phyloP scores from a whole-genome alignment of 2,329 filamentous ascomycete species.

The Fusarium xylarioides region DNA sequence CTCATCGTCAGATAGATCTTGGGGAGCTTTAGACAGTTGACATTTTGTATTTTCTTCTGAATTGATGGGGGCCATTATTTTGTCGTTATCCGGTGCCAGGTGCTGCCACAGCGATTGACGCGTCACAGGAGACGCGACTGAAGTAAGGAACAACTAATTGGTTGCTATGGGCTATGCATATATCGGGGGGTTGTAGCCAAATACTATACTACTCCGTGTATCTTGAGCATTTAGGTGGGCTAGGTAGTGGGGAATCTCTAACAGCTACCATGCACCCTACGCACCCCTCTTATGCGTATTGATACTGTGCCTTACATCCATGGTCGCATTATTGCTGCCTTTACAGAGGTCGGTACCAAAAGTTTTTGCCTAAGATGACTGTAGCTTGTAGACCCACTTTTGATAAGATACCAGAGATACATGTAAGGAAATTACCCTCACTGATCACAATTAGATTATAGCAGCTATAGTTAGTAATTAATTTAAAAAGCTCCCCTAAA shows the following conservation, averaged over 20 bases:
- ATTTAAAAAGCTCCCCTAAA: too few species aligned
- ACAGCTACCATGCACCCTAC: background rate
- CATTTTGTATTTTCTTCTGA: constrained; percentile 28
- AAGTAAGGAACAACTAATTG: constrained; percentile 19
- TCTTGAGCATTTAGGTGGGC: background rate
- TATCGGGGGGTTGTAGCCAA: constrained; percentile 21
- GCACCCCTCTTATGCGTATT: background rate
- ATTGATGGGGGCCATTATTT: constrained; percentile 40
- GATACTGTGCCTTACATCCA: background rate
- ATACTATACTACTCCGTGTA: too few species aligned
- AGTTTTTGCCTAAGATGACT: too few species aligned
- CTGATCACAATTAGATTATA: too few species aligned
- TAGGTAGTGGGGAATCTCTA: background rate
- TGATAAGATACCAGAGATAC: too few species aligned
- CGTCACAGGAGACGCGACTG: constrained; percentile 45
- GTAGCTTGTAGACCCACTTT: too few species aligned
- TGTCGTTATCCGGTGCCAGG: constrained; percentile 15
- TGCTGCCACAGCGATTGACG: constrained; percentile 34
- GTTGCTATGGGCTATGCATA: constrained; percentile 38
- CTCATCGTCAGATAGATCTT: constrained; percentile 87
- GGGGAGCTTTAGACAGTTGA: constrained; percentile 4
- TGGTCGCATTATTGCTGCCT: background rate
- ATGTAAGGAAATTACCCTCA: too few species aligned
- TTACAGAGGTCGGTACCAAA: too few species aligned
- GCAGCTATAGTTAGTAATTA: too few species aligned